Conservation (phyloP, 2,329 filamentous ascomycete genomes). For the Ambrosiella cleistominuta region DNA sequence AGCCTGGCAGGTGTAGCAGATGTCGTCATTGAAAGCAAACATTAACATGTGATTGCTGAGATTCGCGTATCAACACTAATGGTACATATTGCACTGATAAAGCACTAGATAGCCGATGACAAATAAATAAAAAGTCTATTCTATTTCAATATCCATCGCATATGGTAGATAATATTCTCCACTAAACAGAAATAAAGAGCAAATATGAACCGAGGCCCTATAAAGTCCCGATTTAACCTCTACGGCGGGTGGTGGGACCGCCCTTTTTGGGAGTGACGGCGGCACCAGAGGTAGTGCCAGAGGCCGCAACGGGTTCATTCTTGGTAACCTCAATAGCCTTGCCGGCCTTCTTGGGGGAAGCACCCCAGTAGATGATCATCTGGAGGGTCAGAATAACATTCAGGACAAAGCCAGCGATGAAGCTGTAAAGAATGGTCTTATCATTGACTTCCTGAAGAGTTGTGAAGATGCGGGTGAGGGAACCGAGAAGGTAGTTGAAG, state of each 20-base stretch:
- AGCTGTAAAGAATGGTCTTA: slow-evolving; percentile 87
- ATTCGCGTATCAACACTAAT: no score
- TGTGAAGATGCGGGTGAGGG: slow-evolving; percentile 88
- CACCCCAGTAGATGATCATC: slow-evolving; percentile 96
- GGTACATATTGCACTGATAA: no score
- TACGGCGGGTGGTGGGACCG: slow-evolving; percentile 26
- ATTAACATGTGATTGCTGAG: no score
- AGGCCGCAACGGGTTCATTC: slow-evolving; percentile 13
- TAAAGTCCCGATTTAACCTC: slow-evolving; percentile 19
- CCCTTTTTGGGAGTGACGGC: slow-evolving; percentile 23
- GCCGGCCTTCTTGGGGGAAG: slow-evolving; percentile 28
- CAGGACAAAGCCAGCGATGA: slow-evolving; percentile 76
- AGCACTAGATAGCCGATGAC: no score
- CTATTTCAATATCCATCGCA: no score
- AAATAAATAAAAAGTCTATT: no score
- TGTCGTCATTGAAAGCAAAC: no score
- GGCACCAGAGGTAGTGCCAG: slow-evolving; percentile 17
- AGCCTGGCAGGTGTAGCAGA: no score
- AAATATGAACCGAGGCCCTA: neutral
- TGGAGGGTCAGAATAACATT: slow-evolving; percentile 75
- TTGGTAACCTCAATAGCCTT: slow-evolving; percentile 16
- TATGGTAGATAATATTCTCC: no score
- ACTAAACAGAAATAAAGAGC: neutral
- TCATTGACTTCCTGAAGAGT: slow-evolving; percentile 96
- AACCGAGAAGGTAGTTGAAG: slow-evolving; percentile 93